Evolutionary conservation across 2,329 filamentous ascomycete genomes (phyloP).

Genomic region (Claviceps purpurea): DNA sequence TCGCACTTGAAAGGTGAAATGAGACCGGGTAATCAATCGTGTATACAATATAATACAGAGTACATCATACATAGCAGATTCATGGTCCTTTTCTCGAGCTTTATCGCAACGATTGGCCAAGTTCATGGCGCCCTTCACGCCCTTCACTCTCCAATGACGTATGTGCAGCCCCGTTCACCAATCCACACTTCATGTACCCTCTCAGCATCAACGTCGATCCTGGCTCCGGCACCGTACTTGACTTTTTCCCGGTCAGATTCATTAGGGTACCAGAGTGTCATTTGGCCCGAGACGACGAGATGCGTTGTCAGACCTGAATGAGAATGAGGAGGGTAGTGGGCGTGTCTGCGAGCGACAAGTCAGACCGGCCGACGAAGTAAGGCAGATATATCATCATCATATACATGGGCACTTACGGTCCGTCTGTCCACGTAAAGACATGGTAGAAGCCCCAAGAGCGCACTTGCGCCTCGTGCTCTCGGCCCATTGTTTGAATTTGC

Average conservation of each 20-base stretch:
- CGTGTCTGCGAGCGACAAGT: conserved; percentile 33
- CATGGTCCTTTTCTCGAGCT: neutral
- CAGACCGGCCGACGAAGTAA: neutral
- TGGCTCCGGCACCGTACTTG: conserved; percentile 44
- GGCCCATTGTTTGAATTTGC: conserved; percentile 12
- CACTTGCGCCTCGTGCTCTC: conserved; percentile 41
- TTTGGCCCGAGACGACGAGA: conserved; percentile 48
- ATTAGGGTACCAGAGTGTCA: conserved; percentile 55
- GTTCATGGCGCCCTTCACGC: too few species aligned
- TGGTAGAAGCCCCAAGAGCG: conserved; percentile 54
- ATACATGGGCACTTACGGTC: conserved; percentile 37
- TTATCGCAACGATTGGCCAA: too few species aligned
- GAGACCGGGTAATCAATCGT: too few species aligned
- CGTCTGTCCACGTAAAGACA: conserved; percentile 62
- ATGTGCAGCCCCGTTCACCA: conserved; percentile 51
- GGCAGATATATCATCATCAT: neutral
- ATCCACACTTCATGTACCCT: conserved; percentile 58
- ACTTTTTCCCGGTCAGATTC: conserved; percentile 41
- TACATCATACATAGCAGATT: too few species aligned
- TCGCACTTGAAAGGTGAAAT: too few species aligned
- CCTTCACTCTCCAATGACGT: conserved; percentile 47
- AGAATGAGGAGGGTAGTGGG: conserved; percentile 54
- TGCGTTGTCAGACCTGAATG: conserved; percentile 55
- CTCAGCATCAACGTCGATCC: conserved; percentile 53
- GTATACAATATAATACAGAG: too few species aligned